Percentiles rank a stretch among this genome's conserved stretches.
phyloP scores from a whole-genome alignment of 768 basidiomycete genomes.

The Trametes cingulata region DNA sequence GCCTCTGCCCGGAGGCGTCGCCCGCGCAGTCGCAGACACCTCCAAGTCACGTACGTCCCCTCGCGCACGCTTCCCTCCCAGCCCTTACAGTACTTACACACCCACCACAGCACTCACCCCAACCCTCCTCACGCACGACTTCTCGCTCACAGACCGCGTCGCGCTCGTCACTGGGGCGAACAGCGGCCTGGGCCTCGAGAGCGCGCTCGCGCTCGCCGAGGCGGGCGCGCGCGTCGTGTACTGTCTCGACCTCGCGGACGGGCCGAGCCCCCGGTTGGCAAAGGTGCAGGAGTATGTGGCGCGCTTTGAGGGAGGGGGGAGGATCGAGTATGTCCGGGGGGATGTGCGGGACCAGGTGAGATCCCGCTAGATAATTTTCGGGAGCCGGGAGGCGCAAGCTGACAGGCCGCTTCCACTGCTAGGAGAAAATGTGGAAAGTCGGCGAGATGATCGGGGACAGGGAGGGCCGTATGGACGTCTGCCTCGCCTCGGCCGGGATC shows the following conservation, averaged over 20 bases:
- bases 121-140: background rate
- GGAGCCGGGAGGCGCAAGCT: too few species aligned
- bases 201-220: constrained; percentile 72
- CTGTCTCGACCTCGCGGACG: constrained; percentile 59
- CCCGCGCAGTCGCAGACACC: too few species aligned
- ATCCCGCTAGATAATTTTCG: too few species aligned
- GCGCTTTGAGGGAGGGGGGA: constrained; percentile 24
- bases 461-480: constrained; percentile 72
- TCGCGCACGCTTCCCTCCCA: too few species aligned
- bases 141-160: constrained; percentile 29
- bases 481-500: constrained; percentile 76
- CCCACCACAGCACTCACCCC: background rate
- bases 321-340: constrained; percentile 60
- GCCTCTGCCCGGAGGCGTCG: too few species aligned
- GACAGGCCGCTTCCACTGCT: background rate
- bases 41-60: too few species aligned
- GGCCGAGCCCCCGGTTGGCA: constrained; percentile 57
- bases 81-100: too few species aligned
- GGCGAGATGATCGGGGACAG: constrained; percentile 60
- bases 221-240: constrained; percentile 66
- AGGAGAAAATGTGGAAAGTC: constrained; percentile 46
- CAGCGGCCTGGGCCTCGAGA: constrained; percentile 73
- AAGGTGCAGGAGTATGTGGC: constrained; percentile 47
- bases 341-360: constrained; percentile 63
- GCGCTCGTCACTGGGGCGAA: constrained; percentile 40